These are phyloP conservation scores for Fusarium humuli DNA, from an alignment of 2,329 filamentous ascomycete species.

Conservation along the genomic window DNA sequence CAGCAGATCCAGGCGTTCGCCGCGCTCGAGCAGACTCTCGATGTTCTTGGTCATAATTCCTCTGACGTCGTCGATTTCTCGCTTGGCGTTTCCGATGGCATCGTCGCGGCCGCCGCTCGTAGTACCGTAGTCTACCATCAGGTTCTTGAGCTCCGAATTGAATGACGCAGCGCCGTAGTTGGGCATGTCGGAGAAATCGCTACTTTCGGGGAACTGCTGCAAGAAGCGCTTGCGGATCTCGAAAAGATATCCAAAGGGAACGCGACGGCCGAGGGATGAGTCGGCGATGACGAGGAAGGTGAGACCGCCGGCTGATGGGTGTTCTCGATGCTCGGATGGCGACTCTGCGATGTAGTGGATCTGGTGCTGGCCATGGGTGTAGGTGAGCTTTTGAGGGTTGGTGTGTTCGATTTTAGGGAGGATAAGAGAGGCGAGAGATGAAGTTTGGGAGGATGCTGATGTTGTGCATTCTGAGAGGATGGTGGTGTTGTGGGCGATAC, in stretches of 20 bases:
- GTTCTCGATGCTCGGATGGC: slow-evolving; percentile 71
- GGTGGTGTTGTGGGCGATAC: slow-evolving; percentile 92
- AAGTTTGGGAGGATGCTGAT: slow-evolving; percentile 83
- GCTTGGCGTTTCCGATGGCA: slow-evolving; percentile 83
- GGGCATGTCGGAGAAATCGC: slow-evolving; percentile 81
- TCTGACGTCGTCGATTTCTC: slow-evolving; percentile 91
- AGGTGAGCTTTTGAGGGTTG: slow-evolving; percentile 87
- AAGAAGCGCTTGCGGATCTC: slow-evolving; percentile 93
- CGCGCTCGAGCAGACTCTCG: slow-evolving; percentile 86
- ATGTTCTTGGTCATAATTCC: slow-evolving; percentile 98
- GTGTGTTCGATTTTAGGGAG: slow-evolving; percentile 93
- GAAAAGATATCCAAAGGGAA: slow-evolving; percentile 92
- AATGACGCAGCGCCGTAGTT: slow-evolving; percentile 92
- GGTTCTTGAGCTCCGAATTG: slow-evolving; percentile 78
- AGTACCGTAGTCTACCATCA: slow-evolving; percentile 88
- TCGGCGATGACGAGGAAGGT: slow-evolving; percentile 93
- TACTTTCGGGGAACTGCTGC: slow-evolving; percentile 71
- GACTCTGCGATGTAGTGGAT: slow-evolving; percentile 96
- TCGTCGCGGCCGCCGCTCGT: slow-evolving; percentile 81
- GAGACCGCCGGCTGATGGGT: slow-evolving; percentile 78
- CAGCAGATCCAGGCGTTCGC: slow-evolving; percentile 91
- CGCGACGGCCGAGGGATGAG: slow-evolving; percentile 81
- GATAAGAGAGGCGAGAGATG: slow-evolving; percentile 90
- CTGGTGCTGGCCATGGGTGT: slow-evolving; percentile 90
- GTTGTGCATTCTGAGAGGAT: slow-evolving; percentile 94